phyloP scores from a whole-genome alignment of 2,329 filamentous ascomycete genomes.

The Botrytis sinoallii region DNA sequence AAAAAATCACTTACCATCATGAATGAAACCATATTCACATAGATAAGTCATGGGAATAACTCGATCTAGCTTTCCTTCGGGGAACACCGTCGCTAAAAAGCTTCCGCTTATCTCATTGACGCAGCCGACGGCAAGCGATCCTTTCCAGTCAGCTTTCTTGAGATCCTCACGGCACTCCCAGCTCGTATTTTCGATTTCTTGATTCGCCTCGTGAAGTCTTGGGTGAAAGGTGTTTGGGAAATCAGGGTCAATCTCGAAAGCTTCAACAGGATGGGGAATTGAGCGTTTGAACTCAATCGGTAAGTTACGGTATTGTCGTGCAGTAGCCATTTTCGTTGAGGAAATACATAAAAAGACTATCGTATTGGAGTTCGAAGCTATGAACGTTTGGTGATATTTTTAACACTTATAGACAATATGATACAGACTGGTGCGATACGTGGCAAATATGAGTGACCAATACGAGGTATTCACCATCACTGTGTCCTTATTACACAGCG shows the following conservation, averaged over 20 bases:
- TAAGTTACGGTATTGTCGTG: background rate
- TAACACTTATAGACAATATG: background rate
- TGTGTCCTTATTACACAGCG: background rate
- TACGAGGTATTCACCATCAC: too few relatives aligned
- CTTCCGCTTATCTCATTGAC: background rate
- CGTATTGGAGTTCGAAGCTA: background rate
- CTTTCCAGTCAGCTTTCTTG: background rate
- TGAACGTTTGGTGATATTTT: background rate
- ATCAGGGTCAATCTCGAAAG: background rate
- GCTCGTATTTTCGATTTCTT: background rate
- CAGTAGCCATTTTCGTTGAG: background rate
- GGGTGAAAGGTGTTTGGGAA: background rate
- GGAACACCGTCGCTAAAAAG: background rate
- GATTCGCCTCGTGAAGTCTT: background rate
- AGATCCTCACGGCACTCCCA: background rate
- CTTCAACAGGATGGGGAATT: background rate
- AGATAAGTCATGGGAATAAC: background rate
- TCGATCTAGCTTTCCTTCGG: background rate
- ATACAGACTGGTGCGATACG: background rate
- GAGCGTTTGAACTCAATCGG: background rate
- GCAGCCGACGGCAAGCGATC: background rate
- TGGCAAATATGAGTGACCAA: background rate
- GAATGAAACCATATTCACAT: background rate
- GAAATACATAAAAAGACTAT: background rate
- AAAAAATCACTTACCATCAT: background rate